A percentile compares a stretch with the other conserved stretches of the same genome.
phyloP scores from a whole-genome alignment of 2,329 filamentous ascomycete genomes.

The Phialocephala subalpina region DNA sequence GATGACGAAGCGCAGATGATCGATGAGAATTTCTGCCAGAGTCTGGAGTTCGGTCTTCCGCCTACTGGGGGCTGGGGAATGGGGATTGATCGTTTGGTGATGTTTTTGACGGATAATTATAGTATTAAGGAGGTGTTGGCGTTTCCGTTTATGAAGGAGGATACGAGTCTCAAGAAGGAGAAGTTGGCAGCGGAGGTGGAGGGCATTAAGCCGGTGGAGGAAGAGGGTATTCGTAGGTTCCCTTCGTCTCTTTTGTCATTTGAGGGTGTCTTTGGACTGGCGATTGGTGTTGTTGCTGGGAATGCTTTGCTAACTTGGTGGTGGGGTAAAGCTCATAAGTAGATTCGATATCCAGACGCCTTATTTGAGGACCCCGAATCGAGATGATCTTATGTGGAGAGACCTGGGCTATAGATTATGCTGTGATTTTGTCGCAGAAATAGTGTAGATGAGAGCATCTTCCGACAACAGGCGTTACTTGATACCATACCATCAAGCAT shows the following conservation, averaged over 20 bases:
- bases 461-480: slow-evolving; percentile 4
- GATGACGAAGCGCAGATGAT: slow-evolving; percentile 97
- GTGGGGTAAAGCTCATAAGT: slow-evolving; percentile 18
- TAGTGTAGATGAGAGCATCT: neutral
- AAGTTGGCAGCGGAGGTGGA: slow-evolving; percentile 68
- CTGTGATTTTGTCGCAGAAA: neutral
- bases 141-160: slow-evolving; percentile 98
- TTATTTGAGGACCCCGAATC: neutral
- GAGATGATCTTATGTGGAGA: neutral
- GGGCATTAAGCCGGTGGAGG: slow-evolving; percentile 63
- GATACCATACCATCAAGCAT: slow-evolving; percentile 8
- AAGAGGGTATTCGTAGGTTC: slow-evolving; percentile 60
- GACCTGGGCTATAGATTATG: too few relatives aligned
- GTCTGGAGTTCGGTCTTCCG: slow-evolving; percentile 88
- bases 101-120: slow-evolving; percentile 97
- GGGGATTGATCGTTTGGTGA: slow-evolving; percentile 91
- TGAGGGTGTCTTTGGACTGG: neutral
- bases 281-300: neutral
- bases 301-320: neutral
- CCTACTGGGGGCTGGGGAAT: slow-evolving; percentile 97
- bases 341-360: slow-evolving; percentile 5
- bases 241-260: neutral
- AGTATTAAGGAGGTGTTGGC: slow-evolving; percentile 95
- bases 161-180: slow-evolving; percentile 59
- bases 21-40: slow-evolving; percentile 93